Evolutionary conservation across 2,329 filamentous ascomycete genomes (phyloP), one percentile per base, ranked within the genome.

Genomic region (Aureobasidium vineae): DNA sequence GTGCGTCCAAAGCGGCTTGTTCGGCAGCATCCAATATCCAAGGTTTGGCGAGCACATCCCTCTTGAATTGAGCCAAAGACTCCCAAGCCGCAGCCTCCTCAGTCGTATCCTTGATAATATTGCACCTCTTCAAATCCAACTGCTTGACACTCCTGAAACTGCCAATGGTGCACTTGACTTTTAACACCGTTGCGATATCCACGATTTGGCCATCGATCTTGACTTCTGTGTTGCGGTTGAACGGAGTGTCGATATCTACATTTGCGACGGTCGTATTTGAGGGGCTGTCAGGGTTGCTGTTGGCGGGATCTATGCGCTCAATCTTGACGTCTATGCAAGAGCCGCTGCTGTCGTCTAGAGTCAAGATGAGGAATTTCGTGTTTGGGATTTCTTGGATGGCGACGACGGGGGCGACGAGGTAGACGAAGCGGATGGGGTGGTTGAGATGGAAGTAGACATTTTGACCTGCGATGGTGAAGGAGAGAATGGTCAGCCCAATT

Each of bases 291-390:
- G 49, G 26, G 16, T 74, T 71, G 15, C 73, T 41, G n/a, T 50
- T 57, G 3, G 47, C 19, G 19, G 47, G 19, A n/a, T 43, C 54
- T 73, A 70, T 31, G n/a, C 77, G 74, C 47, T 82, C 79, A 23
- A 84, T 80, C 71, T 81, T 82, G 21, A 87, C 76, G 56, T 88
- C 85, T 65, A 88, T 79, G 5, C 79, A 85, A 0, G 77, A 78
- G 41, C 86, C 86, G 73, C 84, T 87, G 70, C 85, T 83, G 70
- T 89, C 86, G 73, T 89, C 86, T 13, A 89, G 70, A 0, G 81
- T 83, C 43, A 88, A 76, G 50, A 86, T 70, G 2, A 76, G 76
- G 69, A 78, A 81, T 65, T 73, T 77, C 13, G 70, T 40, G 28
- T 73, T 74, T 61, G 79, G 76, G 56, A 79, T 78, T 21, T 77